Conservation (phyloP, 208 protist species). For the Sergeia podlipaevii region DNA sequence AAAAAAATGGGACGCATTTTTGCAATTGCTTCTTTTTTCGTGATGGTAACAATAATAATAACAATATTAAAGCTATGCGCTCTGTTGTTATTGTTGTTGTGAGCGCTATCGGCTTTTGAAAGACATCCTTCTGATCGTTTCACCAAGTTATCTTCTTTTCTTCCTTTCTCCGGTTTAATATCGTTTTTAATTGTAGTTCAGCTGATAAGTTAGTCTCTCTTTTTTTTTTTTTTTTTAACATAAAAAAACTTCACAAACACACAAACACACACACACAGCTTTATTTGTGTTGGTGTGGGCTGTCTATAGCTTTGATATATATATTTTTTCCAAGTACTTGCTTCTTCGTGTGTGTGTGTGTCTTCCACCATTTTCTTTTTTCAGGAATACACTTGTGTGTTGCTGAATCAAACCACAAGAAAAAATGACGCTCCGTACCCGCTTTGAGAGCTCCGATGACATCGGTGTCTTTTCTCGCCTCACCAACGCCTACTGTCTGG, state of each 20-base stretch:
- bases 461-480: slow-evolving; percentile 99
- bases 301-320: no score
- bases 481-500: slow-evolving; percentile 99
- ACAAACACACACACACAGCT: no score
- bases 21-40: not conserved
- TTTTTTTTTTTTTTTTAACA: no score
- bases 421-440: slow-evolving; percentile 90
- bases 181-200: not conserved
- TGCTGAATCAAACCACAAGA: no score
- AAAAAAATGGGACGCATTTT: not conserved
- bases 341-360: not conserved
- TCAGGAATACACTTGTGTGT: no score
- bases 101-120: no score
- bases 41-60: no score
- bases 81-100: not conserved
- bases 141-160: not conserved
- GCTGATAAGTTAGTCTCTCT: no score
- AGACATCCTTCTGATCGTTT: not conserved
- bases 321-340: no score
- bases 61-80: not conserved
- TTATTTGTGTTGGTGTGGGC: no score
- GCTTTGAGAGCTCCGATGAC: slow-evolving; percentile 99
- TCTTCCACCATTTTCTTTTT: no score
- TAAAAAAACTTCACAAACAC: no score
- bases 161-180: not conserved